Conservation (phyloP, 2,329 filamentous ascomycete genomes). For the Penicillium sp. region DNA sequence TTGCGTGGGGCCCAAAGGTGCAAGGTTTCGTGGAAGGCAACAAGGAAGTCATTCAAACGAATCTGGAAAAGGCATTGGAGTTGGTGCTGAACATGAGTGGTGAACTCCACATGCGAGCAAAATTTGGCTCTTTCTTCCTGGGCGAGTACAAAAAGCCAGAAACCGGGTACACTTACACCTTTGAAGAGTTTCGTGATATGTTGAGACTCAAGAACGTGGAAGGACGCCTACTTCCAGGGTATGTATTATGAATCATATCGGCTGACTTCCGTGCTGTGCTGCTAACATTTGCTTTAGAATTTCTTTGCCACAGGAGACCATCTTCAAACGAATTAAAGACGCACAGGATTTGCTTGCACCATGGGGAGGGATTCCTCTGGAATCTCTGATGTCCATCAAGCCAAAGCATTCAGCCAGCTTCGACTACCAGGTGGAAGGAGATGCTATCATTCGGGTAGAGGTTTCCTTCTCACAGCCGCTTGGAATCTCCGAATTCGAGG, state of each 20-base stretch:
- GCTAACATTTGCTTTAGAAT: constrained; percentile 20
- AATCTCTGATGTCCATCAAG: constrained; percentile 26
- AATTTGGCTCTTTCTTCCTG: constrained; percentile 45
- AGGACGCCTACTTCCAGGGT: constrained; percentile 42
- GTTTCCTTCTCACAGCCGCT: constrained; percentile 34
- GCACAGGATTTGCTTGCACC: constrained; percentile 33
- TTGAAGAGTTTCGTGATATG: constrained; percentile 44
- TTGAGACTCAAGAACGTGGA: constrained; percentile 36
- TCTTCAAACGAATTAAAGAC: constrained; percentile 32
- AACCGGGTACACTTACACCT: constrained; percentile 31
- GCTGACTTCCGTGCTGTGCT: not conserved
- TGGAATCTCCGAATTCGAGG: constrained; percentile 35
- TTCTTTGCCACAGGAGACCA: constrained; percentile 22
- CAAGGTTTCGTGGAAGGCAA: not conserved
- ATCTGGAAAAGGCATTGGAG: constrained; percentile 23
- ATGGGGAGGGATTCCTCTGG: constrained; percentile 17
- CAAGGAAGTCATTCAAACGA: not conserved
- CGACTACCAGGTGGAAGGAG: constrained; percentile 36
- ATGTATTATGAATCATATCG: constrained; percentile 19
- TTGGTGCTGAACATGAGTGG: constrained; percentile 27
- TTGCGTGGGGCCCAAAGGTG: not conserved
- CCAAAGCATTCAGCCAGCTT: constrained; percentile 44
- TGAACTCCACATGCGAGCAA: constrained; percentile 44
- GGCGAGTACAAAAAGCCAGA: constrained; percentile 35
- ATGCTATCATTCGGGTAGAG: constrained; percentile 40